These are phyloP conservation scores for Candida anglica DNA, from an alignment of 805 yeast species.

Conservation along the genomic window DNA sequence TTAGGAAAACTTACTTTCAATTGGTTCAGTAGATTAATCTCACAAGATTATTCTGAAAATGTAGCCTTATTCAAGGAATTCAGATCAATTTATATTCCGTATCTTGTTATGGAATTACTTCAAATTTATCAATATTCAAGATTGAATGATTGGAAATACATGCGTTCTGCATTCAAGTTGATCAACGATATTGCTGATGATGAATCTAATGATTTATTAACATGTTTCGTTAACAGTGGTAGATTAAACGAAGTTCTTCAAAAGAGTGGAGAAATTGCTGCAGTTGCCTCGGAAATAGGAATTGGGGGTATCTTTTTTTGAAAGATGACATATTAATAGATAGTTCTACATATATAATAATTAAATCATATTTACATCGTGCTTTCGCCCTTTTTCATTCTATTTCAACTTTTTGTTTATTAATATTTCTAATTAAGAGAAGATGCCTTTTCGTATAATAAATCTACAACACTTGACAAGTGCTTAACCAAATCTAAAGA, in stretches of 20 bases:
- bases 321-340: background rate
- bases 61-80: slow-evolving; percentile 43
- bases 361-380: background rate
- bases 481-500: slow-evolving; percentile 83
- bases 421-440: slow-evolving; percentile 61
- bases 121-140: slow-evolving; percentile 42
- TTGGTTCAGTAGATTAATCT: slow-evolving; percentile 35
- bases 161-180: slow-evolving; percentile 54
- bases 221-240: slow-evolving; percentile 56
- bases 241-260: slow-evolving; percentile 50
- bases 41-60: slow-evolving; percentile 7
- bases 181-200: slow-evolving; percentile 69
- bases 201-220: slow-evolving; percentile 50
- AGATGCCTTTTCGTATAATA: slow-evolving; percentile 90
- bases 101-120: slow-evolving; percentile 62
- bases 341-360: slow-evolving; percentile 1
- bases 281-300: slow-evolving; percentile 45
- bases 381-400: background rate
- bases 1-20: slow-evolving; percentile 23
- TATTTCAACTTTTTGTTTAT: slow-evolving; percentile 1
- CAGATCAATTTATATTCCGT: slow-evolving; percentile 70
- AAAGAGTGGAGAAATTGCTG: slow-evolving; percentile 54
- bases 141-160: slow-evolving; percentile 38
- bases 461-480: slow-evolving; percentile 84
- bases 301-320: slow-evolving; percentile 38